Evolutionary conservation across 345 rosid species (phyloP).

Genomic region (Carallia brachiata): DNA sequence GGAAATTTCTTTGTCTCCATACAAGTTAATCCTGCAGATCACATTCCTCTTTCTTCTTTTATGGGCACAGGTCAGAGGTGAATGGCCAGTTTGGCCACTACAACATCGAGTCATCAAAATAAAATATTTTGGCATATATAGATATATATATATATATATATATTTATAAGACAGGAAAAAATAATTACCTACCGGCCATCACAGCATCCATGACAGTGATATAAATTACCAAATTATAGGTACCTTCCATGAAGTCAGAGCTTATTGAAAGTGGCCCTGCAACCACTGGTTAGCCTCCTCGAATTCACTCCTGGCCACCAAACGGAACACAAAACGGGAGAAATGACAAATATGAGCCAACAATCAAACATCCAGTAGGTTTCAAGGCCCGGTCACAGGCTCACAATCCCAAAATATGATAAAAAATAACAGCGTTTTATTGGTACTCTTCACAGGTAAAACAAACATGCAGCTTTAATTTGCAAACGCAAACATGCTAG

Average conservation of each 20-base stretch:
- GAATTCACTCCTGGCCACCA: conserved; percentile 30
- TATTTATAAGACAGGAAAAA: neutral
- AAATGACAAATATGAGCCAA: conserved; percentile 8
- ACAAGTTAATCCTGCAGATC: too few species aligned
- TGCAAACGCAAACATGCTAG: neutral
- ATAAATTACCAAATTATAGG: neutral
- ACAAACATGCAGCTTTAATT: neutral
- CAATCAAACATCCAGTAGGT: conserved; percentile 11
- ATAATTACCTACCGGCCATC: neutral
- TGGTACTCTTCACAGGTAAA: neutral
- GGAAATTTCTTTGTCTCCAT: too few species aligned
- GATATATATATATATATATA: too few species aligned
- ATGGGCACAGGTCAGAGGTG: too few species aligned
- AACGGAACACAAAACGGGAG: conserved; percentile 15
- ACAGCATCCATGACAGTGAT: neutral
- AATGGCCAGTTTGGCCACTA: neutral
- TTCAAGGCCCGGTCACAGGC: conserved; percentile 12
- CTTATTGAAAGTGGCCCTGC: conserved; percentile 27
- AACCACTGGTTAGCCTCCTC: conserved; percentile 33
- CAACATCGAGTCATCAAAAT: neutral
- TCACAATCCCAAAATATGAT: conserved; percentile 16
- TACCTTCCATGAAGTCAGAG: conserved; percentile 10
- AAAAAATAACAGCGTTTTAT: conserved; percentile 25
- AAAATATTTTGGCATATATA: neutral
- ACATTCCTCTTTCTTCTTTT: too few species aligned